Evolutionary conservation across 2,329 filamentous ascomycete genomes (phyloP), one percentile per base, ranked within the genome.

Genomic region (Macroventuria anomochaeta): DNA sequence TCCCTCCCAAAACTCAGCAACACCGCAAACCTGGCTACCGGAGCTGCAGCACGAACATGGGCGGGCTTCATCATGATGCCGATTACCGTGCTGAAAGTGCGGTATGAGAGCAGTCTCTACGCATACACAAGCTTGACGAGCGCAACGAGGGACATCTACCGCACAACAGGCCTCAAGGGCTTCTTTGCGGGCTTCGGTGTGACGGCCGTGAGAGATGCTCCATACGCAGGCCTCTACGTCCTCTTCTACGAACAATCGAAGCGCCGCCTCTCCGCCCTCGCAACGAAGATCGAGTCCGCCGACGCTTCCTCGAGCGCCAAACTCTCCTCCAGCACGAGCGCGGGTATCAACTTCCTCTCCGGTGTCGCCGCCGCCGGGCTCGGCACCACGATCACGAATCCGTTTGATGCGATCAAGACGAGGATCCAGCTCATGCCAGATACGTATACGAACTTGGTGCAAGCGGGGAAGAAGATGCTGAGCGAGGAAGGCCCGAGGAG

Each of bases 321-420:
- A 7, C 63, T 75, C 1, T 67, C 63, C 1, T 57, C 63, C 2
- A 65, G 62, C 13, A 73, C 80, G 32, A 85, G 84, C 0, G 85
- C 86, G 0, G 84, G 84, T 1, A 89, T 97, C 65, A 96, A 99
- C 74, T 97, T 97, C 68, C 79, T 84, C 12, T 93, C 91, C 0
- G 93, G 90, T 11, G 86, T 91, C 3, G 69, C 93, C 3, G 92
- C 93, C 3, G 93, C 91, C 0, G 88, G 88, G 1, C 78, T 90
- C 25, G 96, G 92, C 49, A 97, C 93, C 0, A 88, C 88, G 3
- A 82, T 97, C 31, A 97, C 95, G 7, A 99, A 99, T 73, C 95
- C 95, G 0, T 97, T 97, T 68, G 95, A 99, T 75, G 92, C 92
- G 0, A 87, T 97, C 74, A 99, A 99, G 79, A 99, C 95, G 18